Percentiles rank a stretch among this genome's conserved stretches.
These are phyloP conservation scores for Suhomyces vadensis DNA, from an alignment of 805 yeast species.

Conservation along the genomic window DNA sequence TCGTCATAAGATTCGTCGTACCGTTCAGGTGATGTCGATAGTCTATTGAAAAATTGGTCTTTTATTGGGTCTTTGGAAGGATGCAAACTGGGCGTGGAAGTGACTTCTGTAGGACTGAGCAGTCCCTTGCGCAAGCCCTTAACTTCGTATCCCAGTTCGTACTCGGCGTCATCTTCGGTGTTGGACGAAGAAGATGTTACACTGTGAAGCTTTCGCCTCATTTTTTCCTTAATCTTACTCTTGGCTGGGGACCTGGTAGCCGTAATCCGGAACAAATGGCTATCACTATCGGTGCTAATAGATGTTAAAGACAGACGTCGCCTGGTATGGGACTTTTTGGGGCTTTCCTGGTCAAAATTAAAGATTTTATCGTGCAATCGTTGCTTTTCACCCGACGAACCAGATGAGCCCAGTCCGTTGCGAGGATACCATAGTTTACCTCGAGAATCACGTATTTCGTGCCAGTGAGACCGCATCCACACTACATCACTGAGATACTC, in stretches of 20 bases:
- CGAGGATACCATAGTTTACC: slow-evolving; percentile 57
- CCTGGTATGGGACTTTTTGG: neutral
- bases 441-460: slow-evolving; percentile 44
- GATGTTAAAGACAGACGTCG: slow-evolving; percentile 12
- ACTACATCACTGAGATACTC: slow-evolving; percentile 57
- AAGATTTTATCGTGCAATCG: slow-evolving; percentile 38
- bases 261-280: slow-evolving; percentile 7
- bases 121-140: neutral
- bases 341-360: slow-evolving; percentile 13
- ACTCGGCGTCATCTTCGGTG: slow-evolving; percentile 2
- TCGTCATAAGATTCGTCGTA: neutral
- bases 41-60: slow-evolving; percentile 12
- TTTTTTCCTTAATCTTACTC: slow-evolving; percentile 10
- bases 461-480: slow-evolving; percentile 61
- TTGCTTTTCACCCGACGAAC: slow-evolving; percentile 6
- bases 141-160: neutral
- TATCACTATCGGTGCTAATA: slow-evolving; percentile 13
- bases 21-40: slow-evolving; percentile 8
- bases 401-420: slow-evolving; percentile 8
- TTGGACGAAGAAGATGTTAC: slow-evolving; percentile 8
- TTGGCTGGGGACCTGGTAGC: slow-evolving; percentile 6
- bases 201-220: slow-evolving; percentile 8
- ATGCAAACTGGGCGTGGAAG: neutral
- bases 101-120: neutral
- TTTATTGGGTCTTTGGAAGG: slow-evolving; percentile 2